Conservation (phyloP, 1,139 yeast species). For the Suhomyces maxii region DNA sequence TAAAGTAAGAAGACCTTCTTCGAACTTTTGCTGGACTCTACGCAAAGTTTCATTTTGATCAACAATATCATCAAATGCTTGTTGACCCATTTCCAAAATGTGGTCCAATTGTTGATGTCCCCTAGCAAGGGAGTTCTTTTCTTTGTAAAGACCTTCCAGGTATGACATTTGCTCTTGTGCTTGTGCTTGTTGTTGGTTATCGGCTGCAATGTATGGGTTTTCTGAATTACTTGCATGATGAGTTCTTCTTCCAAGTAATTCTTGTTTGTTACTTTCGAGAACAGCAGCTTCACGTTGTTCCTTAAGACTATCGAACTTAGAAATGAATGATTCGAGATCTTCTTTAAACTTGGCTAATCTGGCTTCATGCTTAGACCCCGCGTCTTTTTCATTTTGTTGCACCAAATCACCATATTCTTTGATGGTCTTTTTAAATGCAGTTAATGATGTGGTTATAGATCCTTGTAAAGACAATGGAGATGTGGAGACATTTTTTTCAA, state of each 20-base stretch:
- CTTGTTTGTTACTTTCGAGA: conserved; percentile 56
- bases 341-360: conserved; percentile 61
- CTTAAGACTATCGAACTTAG: conserved; percentile 64
- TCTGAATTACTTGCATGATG: conserved; percentile 43
- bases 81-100: conserved; percentile 84
- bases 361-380: conserved; percentile 60
- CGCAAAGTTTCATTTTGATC: conserved; percentile 78
- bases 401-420: conserved; percentile 72
- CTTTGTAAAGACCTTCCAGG: conserved; percentile 70
- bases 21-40: conserved; percentile 63
- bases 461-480: conserved; percentile 78
- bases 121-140: conserved; percentile 61
- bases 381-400: conserved; percentile 58
- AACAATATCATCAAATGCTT: conserved; percentile 81
- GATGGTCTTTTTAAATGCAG: conserved; percentile 72
- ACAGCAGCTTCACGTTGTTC: conserved; percentile 60
- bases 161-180: conserved; percentile 36
- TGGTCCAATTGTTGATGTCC: conserved; percentile 86
- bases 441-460: conserved; percentile 81
- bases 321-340: conserved; percentile 57
- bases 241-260: conserved; percentile 58
- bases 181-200: conserved; percentile 26
- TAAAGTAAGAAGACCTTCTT: conserved; percentile 70
- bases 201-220: conserved; percentile 54
- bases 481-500: conserved; percentile 65